Base-by-base conservation (phyloP, 805 yeast genomes). In the Pichia gijzeniarum region DNA sequence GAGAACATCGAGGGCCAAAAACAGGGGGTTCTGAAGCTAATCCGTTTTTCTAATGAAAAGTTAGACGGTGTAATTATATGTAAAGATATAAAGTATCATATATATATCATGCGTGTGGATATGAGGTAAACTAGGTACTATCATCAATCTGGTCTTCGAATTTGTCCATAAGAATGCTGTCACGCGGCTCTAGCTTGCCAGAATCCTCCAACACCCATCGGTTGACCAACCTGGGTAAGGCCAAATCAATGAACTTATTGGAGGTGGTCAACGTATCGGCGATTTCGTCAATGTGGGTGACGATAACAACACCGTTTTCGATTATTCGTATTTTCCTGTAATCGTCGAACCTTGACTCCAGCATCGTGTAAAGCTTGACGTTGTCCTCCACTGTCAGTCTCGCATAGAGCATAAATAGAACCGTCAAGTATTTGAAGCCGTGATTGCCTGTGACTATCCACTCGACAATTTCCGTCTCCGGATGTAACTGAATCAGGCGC, bases 351-450 rank as follows among this genome's bases (percentile, higher is more conserved):
- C 74, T 71, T 5, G 76, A 74, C 55, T 79, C 88, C 30, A 88
- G 66, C 9, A 68, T 10, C 3, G 14, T 20, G 40, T 41, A 48
- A 7, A 45, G n/a, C 10, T 16, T 5, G 2, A 17, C 41, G 17
- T 21, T 20, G 18, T 37, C 20, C 10, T 69, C 59, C 54, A 57
- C 64, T 3, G 74, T 71, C 45, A 76, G 50, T 43, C 93, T 61
- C 12, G 73, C 61, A 58, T 85, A 90, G n/a, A 84, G 56, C 28
- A 90, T 70, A 1, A 80, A 76, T 45, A 91, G 59, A 1, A 85
- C 82, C 1, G 84, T 77, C 40, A 87, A 62, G 57, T 88, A 89
- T 62, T 87, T 86, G 72, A 90, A 90, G 45, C 82, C 79, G 41
- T 69, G 65, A 54, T 90, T 93, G 2, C 61, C 61, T n/a, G 17